phyloP scores from a whole-genome alignment of 75 land plant species.

The Cupressus sempervirens region DNA sequence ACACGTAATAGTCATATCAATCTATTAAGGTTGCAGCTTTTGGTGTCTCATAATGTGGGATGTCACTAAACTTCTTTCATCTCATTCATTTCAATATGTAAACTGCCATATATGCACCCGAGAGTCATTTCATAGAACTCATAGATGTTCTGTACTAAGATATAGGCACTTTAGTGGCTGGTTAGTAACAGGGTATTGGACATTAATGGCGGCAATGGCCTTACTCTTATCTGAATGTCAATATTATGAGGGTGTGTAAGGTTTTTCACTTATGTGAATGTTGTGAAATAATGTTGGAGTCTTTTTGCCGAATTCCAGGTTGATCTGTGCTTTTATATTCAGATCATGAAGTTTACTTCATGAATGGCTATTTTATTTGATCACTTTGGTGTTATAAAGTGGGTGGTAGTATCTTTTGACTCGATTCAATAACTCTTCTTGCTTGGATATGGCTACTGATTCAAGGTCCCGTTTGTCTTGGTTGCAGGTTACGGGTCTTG shows the following conservation, averaged over 20 bases:
- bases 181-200: not conserved
- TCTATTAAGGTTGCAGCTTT: too few species aligned
- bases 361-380: too few species aligned
- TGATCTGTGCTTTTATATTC: not conserved
- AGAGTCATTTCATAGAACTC: not conserved
- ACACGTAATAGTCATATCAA: not conserved
- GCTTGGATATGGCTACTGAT: not conserved
- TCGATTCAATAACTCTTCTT: not conserved
- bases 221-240: not conserved
- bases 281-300: not conserved
- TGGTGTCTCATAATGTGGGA: too few species aligned
- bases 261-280: not conserved
- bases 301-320: not conserved
- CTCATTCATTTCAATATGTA: too few species aligned
- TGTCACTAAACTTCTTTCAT: too few species aligned
- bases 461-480: not conserved
- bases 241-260: not conserved
- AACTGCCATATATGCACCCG: not conserved
- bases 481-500: conserved; percentile 10
- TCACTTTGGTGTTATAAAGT: not conserved
- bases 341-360: not conserved
- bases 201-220: not conserved
- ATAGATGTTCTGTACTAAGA: not conserved
- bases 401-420: not conserved
- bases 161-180: not conserved